phyloP scores from a whole-genome alignment of 208 protist species.

The Trypanosoma mega region DNA sequence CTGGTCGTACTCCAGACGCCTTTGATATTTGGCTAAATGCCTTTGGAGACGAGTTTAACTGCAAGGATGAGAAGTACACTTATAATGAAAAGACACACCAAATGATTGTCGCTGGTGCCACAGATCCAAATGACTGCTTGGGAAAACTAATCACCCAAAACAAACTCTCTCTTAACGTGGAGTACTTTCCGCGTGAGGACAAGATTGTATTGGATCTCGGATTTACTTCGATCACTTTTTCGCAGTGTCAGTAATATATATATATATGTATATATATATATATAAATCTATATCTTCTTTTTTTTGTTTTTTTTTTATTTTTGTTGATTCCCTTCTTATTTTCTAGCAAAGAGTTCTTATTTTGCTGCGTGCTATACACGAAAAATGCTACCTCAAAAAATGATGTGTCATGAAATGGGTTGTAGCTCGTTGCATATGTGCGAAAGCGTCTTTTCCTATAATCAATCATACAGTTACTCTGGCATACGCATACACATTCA shows the following conservation, averaged over 20 bases:
- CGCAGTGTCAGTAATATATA: constrained; percentile 28
- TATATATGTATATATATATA: no score
- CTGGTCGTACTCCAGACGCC: constrained; percentile 7
- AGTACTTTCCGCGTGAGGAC: constrained; percentile 44
- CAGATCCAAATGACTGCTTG: constrained; percentile 65
- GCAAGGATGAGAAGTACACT: constrained; percentile 60
- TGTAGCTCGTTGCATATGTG: no score
- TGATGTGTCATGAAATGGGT: no score
- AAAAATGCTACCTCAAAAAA: no score
- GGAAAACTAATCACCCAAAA: constrained; percentile 46
- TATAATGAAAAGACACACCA: constrained; percentile 53
- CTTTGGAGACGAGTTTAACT: constrained; percentile 38
- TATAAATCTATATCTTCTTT: no score
- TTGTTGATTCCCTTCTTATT: no score
- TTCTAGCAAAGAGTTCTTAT: no score
- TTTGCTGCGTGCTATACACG: no score
- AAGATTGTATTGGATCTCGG: constrained; percentile 53
- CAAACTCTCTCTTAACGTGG: constrained; percentile 36
- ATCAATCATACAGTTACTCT: no score
- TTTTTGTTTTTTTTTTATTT: no score
- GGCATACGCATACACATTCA: no score
- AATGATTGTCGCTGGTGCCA: constrained; percentile 30
- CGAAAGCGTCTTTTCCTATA: no score
- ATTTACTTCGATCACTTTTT: constrained; percentile 46
- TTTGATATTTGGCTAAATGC: constrained; percentile 58